Evolutionary conservation across 345 rosid genomes (phyloP).

Genomic region (Salix caprea): DNA sequence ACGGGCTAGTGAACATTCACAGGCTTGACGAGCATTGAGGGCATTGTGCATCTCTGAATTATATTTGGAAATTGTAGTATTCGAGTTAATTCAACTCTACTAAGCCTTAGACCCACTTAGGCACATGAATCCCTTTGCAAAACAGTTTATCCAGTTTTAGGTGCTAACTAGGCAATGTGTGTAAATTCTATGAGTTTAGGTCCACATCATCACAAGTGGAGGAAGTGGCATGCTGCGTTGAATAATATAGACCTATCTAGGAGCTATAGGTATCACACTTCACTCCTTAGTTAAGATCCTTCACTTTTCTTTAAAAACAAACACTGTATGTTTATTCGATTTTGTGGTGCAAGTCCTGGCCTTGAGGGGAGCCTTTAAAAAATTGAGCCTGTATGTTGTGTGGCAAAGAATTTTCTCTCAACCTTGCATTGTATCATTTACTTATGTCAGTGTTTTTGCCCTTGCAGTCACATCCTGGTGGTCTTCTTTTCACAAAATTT

Average conservation of each 20-base stretch:
- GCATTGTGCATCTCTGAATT: background rate
- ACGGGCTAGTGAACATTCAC: background rate
- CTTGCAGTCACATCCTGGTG: slow-evolving; percentile 86
- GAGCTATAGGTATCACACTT: background rate
- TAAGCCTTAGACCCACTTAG: background rate
- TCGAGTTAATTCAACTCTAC: background rate
- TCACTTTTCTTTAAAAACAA: background rate
- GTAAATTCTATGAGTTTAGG: background rate
- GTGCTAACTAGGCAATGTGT: background rate
- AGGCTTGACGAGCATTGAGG: background rate
- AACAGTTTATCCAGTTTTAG: background rate
- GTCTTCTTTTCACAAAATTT: slow-evolving; percentile 77
- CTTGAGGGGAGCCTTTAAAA: background rate
- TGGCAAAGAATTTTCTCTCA: background rate
- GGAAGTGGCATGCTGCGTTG: background rate
- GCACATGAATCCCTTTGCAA: background rate
- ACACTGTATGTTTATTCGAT: background rate
- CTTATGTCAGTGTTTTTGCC: slow-evolving; percentile 16
- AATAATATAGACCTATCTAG: background rate
- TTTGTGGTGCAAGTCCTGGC: background rate
- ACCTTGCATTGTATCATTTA: background rate
- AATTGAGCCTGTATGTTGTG: background rate
- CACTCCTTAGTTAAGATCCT: background rate
- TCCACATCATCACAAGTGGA: background rate
- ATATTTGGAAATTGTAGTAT: background rate